Base-by-base conservation (phyloP, 441 rosid species). In the Bocquillonia castaneifolia region DNA sequence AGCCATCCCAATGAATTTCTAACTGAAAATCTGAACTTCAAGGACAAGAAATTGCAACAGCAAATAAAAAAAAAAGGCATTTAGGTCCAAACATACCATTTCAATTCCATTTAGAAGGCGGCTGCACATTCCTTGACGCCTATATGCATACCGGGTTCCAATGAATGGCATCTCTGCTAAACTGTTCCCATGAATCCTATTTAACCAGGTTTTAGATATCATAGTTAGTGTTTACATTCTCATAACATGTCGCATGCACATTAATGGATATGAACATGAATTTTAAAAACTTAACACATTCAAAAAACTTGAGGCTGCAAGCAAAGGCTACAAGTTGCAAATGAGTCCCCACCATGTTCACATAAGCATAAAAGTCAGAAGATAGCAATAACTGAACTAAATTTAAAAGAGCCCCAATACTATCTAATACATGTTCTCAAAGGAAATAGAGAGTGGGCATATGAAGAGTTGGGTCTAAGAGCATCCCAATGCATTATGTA, bases 111-210 rank as follows among this genome's bases (percentile, higher is more conserved):
- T 56, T 47, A 93, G 80, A 70, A 93, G 96, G 76, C 92, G 87
- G 42, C 91, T 89, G 72, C 99, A 93, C 99, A 94, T 94, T 69
- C 99, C 93, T 82, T 88, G 94, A 56, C 88, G 91, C 76, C 99
- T 85, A 70, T 86, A 90, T 74, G 77, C 44, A 64, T 86, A 74
- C 64, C 99, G 94, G 57, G 98, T 92, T 67, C 97, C 97, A 70
- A 94, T 92, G 75, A 88, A 94, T 47, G 99, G 99, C 99, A 94
- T 94, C 86, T 94, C 99, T 60, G 99, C 99, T 63, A 92, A 79
- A 58, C 74, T 74, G 62, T 84, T 87, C 53, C 98, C 99, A 32
- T 84, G 99, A 51, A 94, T 86, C 88, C 99, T 94, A 73, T 73
- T 70, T 59, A 47, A 62, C 60, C 72, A 71, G 50, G 18, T 58